phyloP scores from a whole-genome alignment of 2,329 filamentous ascomycete genomes.

The Fusarium nelsonii region DNA sequence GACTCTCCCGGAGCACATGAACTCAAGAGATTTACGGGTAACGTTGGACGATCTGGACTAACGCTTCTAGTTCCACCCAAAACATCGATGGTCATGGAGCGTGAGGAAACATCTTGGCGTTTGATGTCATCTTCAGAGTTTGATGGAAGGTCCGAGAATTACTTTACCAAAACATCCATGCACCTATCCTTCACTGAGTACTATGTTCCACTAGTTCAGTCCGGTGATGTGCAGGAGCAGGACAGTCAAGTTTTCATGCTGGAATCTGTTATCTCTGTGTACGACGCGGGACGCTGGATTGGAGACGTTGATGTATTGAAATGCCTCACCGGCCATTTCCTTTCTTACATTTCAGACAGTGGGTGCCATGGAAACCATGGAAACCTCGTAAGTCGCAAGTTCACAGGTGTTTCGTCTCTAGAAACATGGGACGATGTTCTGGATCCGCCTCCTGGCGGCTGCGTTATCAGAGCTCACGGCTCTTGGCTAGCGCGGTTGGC shows the following conservation, averaged over 20 bases:
- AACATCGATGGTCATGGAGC: background rate
- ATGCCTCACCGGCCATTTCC: background rate
- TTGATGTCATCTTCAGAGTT: background rate
- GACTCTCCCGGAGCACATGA: background rate
- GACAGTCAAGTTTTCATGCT: background rate
- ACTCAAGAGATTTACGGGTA: background rate
- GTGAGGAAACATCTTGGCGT: background rate
- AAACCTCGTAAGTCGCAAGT: background rate
- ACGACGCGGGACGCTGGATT: background rate
- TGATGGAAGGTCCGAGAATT: background rate
- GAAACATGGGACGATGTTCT: background rate
- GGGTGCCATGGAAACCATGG: background rate
- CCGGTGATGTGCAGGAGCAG: background rate
- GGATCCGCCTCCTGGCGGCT: background rate
- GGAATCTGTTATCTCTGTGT: background rate
- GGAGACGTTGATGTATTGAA: background rate
- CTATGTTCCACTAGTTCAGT: background rate
- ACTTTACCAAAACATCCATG: background rate
- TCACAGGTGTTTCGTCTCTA: background rate
- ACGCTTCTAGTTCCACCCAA: background rate
- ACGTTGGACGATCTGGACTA: background rate
- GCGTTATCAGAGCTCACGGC: background rate
- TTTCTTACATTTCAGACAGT: background rate
- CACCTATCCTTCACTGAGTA: background rate
- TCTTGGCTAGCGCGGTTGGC: background rate